Percentiles rank a stretch among this genome's conserved stretches.
Evolutionary conservation across 495 filamentous ascomycete species (phyloP).

Genomic region (Neurospora sp.): DNA sequence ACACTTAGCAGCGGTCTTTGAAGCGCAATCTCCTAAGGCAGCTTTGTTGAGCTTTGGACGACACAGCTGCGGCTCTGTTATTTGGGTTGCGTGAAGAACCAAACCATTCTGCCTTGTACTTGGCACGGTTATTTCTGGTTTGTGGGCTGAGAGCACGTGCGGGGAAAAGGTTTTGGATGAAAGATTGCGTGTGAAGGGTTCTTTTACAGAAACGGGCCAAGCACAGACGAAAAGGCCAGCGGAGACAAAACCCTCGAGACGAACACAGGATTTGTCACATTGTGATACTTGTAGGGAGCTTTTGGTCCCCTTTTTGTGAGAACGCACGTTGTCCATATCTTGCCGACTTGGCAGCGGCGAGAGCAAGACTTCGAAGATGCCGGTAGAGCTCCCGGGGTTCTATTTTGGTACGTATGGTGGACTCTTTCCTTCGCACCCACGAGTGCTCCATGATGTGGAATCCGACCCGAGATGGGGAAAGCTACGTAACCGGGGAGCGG

Average conservation of each 20-base stretch:
- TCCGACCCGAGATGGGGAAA: not conserved
- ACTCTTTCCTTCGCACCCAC: not conserved
- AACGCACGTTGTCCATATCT: not conserved
- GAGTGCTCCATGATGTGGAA: not conserved
- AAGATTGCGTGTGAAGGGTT: not conserved
- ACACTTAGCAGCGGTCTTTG: not conserved
- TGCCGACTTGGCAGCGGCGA: not conserved
- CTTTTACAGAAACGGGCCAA: not conserved
- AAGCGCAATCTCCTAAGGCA: not conserved
- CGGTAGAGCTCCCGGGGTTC: not conserved
- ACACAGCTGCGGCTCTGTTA: not conserved
- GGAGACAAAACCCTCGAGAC: not conserved
- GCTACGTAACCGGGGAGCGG: not conserved
- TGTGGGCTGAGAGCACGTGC: not conserved
- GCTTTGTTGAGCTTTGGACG: not conserved
- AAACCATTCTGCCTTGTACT: not conserved
- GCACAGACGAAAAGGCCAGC: not conserved
- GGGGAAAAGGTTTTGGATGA: not conserved
- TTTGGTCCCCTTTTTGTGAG: not conserved
- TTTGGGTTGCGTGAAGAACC: not conserved
- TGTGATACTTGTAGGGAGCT: not conserved
- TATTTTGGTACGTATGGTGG: not conserved
- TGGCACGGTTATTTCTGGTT: not conserved
- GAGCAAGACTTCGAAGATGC: not conserved
- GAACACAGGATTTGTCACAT: not conserved